A percentile compares a stretch with the other conserved stretches of the same genome.
Evolutionary conservation across 768 basidiomycete species (phyloP).

Genomic region (Psilocybe azurescens): DNA sequence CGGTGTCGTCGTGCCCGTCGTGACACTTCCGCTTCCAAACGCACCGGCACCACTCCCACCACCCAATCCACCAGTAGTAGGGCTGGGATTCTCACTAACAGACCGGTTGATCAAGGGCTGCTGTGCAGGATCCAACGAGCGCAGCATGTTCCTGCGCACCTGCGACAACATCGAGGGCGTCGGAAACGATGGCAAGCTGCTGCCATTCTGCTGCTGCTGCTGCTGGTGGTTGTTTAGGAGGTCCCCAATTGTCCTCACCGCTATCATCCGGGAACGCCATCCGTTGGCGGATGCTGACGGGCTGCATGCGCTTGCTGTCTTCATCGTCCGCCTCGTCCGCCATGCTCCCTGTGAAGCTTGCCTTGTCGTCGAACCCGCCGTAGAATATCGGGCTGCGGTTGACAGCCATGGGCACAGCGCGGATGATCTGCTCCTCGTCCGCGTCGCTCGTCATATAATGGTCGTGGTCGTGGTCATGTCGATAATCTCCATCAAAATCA

Average conservation of each 20-base stretch:
- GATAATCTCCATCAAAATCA: constrained; percentile 5
- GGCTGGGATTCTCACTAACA: constrained; percentile 24
- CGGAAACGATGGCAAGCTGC: not conserved
- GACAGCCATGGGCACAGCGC: constrained; percentile 46
- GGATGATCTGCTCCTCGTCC: constrained; percentile 56
- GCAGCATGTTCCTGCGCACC: constrained; percentile 5
- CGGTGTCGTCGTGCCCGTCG: constrained; percentile 10
- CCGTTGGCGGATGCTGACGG: constrained; percentile 9
- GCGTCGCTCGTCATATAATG: constrained; percentile 38
- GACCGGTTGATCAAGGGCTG: constrained; percentile 30
- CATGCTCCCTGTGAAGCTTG: constrained; percentile 38
- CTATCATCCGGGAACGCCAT: constrained; percentile 21
- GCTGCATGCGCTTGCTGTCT: constrained; percentile 27
- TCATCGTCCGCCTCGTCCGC: constrained; percentile 46
- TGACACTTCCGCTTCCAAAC: not conserved
- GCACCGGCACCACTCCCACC: not conserved
- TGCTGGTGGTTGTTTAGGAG: constrained; percentile 7
- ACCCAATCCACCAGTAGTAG: not conserved
- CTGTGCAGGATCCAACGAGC: constrained; percentile 24
- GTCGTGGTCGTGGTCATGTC: constrained; percentile 27
- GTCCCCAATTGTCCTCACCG: constrained; percentile 18
- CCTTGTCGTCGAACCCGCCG: constrained; percentile 44
- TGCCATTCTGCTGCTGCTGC: not conserved
- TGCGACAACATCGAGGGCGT: not conserved
- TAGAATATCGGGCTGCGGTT: constrained; percentile 49